Conservation (phyloP, 371 early-diverging fungal species). For the Rhizopus delemar region DNA sequence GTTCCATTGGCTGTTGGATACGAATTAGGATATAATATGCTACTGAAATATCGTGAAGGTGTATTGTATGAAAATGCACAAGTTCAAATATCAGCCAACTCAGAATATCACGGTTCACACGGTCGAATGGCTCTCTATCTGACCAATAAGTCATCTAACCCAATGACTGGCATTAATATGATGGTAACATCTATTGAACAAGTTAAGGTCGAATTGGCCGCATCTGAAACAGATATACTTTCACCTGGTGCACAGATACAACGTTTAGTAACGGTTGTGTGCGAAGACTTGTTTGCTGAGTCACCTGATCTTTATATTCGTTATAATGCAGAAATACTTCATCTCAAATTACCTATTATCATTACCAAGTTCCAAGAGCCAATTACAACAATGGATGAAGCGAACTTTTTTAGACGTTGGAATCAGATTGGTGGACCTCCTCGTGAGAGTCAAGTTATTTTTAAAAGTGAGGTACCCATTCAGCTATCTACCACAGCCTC, state of each 20-base stretch:
- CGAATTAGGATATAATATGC: conserved; percentile 60
- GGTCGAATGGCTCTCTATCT: conserved; percentile 87
- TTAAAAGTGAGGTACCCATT: conserved; percentile 62
- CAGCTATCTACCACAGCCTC: conserved; percentile 47
- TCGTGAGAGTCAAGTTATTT: conserved; percentile 74
- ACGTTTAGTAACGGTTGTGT: conserved; percentile 74
- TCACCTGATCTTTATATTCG: conserved; percentile 68
- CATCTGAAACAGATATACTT: conserved; percentile 1
- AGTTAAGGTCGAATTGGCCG: conserved; percentile 9
- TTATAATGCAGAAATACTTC: conserved; percentile 53
- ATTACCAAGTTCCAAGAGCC: conserved; percentile 88
- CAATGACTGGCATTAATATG: conserved; percentile 23
- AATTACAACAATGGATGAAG: conserved; percentile 67
- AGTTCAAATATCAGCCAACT: conserved; percentile 85
- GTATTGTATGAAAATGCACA: conserved; percentile 86
- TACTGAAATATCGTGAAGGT: conserved; percentile 75
- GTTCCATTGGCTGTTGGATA: conserved; percentile 53
- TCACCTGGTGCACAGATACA: conserved; percentile 70
- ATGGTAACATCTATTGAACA: conserved; percentile 25
- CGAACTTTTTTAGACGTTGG: conserved; percentile 94
- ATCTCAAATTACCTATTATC: conserved; percentile 76
- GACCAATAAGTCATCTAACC: conserved; percentile 75
- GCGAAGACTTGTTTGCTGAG: conserved; percentile 56
- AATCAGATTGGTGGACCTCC: conserved; percentile 90
- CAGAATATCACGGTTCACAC: conserved; percentile 83